Percentiles rank a stretch among this genome's conserved stretches.
phyloP scores from a whole-genome alignment of 345 rosid genomes.

The Camelina sativa region DNA sequence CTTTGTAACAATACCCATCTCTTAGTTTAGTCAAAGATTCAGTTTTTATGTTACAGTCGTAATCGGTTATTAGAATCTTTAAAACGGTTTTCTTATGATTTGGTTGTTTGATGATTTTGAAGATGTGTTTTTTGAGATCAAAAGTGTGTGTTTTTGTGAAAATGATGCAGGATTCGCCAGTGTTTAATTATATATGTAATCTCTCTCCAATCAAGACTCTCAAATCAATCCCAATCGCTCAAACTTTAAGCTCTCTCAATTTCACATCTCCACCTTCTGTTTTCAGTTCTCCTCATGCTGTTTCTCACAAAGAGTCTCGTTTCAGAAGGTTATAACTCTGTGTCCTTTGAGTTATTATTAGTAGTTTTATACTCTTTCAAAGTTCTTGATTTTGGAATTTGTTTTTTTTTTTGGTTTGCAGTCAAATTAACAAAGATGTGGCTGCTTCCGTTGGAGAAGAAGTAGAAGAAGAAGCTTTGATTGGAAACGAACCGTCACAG shows the following conservation, averaged over 20 bases:
- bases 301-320: conserved; percentile 73
- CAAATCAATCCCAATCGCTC: conserved; percentile 58
- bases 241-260: conserved; percentile 65
- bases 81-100: conserved; percentile 7
- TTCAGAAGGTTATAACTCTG: conserved; percentile 32
- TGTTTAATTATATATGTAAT: conserved; percentile 71
- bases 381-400: background rate
- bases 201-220: conserved; percentile 86
- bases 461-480: conserved; percentile 44
- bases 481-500: conserved; percentile 47
- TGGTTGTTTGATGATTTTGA: background rate
- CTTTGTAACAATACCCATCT: conserved; percentile 7
- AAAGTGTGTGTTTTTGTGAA: background rate
- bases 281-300: conserved; percentile 84
- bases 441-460: conserved; percentile 38
- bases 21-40: conserved; percentile 14
- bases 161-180: conserved; percentile 78
- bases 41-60: background rate
- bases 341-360: no score
- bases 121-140: background rate
- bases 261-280: conserved; percentile 72
- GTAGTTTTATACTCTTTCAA: background rate
- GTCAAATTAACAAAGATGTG: conserved; percentile 52
- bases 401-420: conserved; percentile 30
- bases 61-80: background rate